Conservation (phyloP, 495 filamentous ascomycete species). For the Chaetomidium leptoderma region DNA sequence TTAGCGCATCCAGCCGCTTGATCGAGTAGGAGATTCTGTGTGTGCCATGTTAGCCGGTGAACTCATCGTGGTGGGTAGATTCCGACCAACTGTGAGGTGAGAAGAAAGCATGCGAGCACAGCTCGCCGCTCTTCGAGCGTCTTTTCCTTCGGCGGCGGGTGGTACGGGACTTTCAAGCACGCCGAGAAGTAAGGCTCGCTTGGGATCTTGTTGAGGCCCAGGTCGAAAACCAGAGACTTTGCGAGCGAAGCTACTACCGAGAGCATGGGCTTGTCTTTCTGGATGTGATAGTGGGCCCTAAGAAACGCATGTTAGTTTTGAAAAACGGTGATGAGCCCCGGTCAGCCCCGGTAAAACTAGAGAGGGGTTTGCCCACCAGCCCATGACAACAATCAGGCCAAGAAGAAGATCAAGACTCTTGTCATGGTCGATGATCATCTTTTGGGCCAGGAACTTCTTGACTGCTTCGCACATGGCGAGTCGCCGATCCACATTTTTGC, state of each 20-base stretch:
- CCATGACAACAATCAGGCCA: slow-evolving; percentile 47
- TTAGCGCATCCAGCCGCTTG: slow-evolving; percentile 44
- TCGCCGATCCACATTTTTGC: slow-evolving; percentile 19
- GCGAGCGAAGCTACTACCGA: slow-evolving; percentile 48
- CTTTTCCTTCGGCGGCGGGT: slow-evolving; percentile 27
- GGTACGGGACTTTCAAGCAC: slow-evolving; percentile 13
- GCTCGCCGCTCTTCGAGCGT: slow-evolving; percentile 52
- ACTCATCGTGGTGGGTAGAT: not conserved
- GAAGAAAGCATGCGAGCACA: slow-evolving; percentile 50
- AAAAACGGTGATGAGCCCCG: too few species aligned
- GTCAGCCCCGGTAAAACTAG: too few species aligned
- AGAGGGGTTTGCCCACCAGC: slow-evolving; percentile 38
- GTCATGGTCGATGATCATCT: slow-evolving; percentile 46
- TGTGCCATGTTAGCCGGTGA: not conserved
- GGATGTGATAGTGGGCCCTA: slow-evolving; percentile 19
- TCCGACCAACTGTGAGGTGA: slow-evolving; percentile 47
- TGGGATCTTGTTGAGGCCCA: slow-evolving; percentile 51
- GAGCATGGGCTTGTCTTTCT: slow-evolving; percentile 35
- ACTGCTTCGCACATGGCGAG: slow-evolving; percentile 30
- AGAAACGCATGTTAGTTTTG: too few species aligned
- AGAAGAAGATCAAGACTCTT: slow-evolving; percentile 53
- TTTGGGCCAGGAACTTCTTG: slow-evolving; percentile 43
- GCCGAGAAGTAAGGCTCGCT: slow-evolving; percentile 25
- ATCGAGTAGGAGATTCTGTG: slow-evolving; percentile 32
- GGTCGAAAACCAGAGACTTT: slow-evolving; percentile 49